Evolutionary conservation across 148 eudicot species (phyloP).

Genomic region (Polygonum aviculare): DNA sequence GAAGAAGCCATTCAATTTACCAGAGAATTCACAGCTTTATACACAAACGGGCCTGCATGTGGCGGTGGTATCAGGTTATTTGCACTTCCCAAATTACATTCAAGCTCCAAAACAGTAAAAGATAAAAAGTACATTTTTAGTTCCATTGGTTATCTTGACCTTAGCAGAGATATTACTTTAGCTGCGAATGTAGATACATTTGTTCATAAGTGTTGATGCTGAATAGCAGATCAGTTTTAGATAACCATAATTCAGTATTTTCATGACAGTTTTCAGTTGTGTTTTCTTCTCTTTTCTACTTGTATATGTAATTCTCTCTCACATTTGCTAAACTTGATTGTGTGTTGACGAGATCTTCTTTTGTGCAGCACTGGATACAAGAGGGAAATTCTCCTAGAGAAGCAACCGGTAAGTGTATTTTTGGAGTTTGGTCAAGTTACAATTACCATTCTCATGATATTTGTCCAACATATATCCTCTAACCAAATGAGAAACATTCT

Average conservation of each 20-base stretch:
- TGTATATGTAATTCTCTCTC: not conserved
- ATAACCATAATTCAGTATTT: not conserved
- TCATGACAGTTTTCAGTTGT: not conserved
- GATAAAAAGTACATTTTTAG: not conserved
- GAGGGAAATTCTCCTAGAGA: slow-evolving; percentile 71
- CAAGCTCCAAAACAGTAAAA: no score
- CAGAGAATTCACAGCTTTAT: slow-evolving; percentile 74
- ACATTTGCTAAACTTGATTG: not conserved
- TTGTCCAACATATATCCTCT: not conserved
- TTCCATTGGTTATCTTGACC: not conserved
- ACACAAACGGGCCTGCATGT: slow-evolving; percentile 97
- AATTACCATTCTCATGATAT: not conserved
- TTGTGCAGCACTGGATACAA: slow-evolving; percentile 76
- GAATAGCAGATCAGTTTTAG: not conserved
- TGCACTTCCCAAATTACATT: not conserved
- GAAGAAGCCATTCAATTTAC: slow-evolving; percentile 64
- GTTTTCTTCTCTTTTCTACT: not conserved
- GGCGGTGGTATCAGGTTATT: slow-evolving; percentile 91
- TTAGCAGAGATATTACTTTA: not conserved
- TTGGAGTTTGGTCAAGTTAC: not conserved
- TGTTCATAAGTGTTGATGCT: not conserved
- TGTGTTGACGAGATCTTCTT: not conserved
- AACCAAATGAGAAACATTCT: not conserved
- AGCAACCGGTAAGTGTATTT: slow-evolving; percentile 44
- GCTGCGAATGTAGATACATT: not conserved